Conservation (phyloP, 2,329 filamentous ascomycete species). For the Ophiostoma piceae region DNA sequence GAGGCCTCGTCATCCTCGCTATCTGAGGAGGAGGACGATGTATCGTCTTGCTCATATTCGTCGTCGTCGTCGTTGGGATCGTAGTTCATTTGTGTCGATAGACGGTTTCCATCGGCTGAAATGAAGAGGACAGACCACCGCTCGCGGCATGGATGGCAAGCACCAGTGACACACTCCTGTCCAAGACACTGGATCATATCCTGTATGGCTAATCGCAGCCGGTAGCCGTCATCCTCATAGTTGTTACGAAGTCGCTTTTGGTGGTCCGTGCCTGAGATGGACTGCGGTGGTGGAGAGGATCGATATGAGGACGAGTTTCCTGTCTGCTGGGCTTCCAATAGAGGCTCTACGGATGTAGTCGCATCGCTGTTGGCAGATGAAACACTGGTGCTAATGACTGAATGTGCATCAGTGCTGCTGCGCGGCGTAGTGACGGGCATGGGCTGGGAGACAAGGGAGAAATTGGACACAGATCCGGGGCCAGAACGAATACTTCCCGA, state of each 20-base stretch:
- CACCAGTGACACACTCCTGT: constrained; percentile 57
- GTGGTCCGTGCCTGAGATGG: constrained; percentile 35
- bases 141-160: constrained; percentile 74
- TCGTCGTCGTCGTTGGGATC: constrained; percentile 61
- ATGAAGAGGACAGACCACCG: constrained; percentile 79
- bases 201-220: constrained; percentile 61
- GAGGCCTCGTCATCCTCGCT: constrained; percentile 56
- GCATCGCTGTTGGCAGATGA: constrained; percentile 67
- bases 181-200: constrained; percentile 66
- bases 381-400: constrained; percentile 65
- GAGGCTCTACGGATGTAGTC: constrained; percentile 59
- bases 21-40: constrained; percentile 51
- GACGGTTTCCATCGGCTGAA: constrained; percentile 62
- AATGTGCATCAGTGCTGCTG: constrained; percentile 60
- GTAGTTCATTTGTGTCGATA: constrained; percentile 68
- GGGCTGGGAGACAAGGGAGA: constrained; percentile 61
- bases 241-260: constrained; percentile 40
- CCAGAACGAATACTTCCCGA: constrained; percentile 60
- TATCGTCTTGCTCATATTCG: constrained; percentile 50
- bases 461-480: constrained; percentile 63
- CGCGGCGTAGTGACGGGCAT: constrained; percentile 57
- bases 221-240: constrained; percentile 61
- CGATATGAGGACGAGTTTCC: constrained; percentile 46
- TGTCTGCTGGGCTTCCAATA: constrained; percentile 51
- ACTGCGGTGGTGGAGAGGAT: constrained; percentile 47